A percentile compares a stretch with the other conserved stretches of the same genome.
Conservation (phyloP, 352 stramenopile genomes). For the Phytophthora agathidicida region DNA sequence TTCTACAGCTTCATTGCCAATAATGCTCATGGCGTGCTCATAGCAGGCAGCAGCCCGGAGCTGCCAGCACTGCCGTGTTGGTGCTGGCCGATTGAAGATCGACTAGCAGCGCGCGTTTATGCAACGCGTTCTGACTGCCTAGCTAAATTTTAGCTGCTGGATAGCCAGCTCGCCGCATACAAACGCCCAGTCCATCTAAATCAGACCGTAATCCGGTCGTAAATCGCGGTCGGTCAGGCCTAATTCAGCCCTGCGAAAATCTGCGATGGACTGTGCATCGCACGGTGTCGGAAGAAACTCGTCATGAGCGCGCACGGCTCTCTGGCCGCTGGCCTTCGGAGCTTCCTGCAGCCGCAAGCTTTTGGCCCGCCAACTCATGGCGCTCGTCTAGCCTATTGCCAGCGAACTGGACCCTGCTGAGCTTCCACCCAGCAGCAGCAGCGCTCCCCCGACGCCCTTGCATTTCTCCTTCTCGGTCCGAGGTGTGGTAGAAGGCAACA, state of each 20-base stretch:
- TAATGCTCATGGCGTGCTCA: background rate
- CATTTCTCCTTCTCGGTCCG: too few relatives aligned
- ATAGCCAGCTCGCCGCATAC: slow-evolving; percentile 26
- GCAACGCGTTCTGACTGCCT: slow-evolving; percentile 28
- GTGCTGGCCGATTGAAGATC: slow-evolving; percentile 27
- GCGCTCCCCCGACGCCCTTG: too few relatives aligned
- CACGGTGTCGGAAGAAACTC: slow-evolving; percentile 25
- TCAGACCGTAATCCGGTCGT: slow-evolving; percentile 8
- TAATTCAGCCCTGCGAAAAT: slow-evolving; percentile 29
- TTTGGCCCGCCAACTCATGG: background rate
- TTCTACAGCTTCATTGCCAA: background rate
- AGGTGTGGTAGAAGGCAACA: too few relatives aligned
- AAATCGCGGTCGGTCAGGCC: slow-evolving; percentile 9
- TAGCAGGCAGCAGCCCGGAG: background rate
- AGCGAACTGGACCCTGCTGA: background rate
- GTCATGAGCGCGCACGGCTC: slow-evolving; percentile 24
- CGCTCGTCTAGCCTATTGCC: background rate
- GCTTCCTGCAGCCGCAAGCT: background rate
- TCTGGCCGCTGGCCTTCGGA: slow-evolving; percentile 11
- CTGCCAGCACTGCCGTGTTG: slow-evolving; percentile 2
- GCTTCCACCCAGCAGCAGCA: background rate
- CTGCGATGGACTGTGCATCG: slow-evolving; percentile 16
- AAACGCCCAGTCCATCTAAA: slow-evolving; percentile 15
- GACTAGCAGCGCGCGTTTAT: slow-evolving; percentile 20
- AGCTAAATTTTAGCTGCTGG: slow-evolving; percentile 24